Base-by-base conservation (phyloP, 495 filamentous ascomycete species). In the Penicillium ochrochloron region DNA sequence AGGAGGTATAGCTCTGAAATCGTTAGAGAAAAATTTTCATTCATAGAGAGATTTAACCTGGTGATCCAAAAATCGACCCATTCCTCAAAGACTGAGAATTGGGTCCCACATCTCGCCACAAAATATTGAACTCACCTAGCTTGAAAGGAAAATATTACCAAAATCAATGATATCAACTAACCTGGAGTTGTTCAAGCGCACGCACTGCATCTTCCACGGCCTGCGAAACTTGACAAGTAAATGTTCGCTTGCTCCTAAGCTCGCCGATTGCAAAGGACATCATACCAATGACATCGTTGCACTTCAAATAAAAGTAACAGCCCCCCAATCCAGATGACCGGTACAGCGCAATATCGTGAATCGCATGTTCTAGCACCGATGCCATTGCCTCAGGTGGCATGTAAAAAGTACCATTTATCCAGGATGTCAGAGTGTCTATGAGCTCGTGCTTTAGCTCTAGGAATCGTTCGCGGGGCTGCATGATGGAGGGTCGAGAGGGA, bases 341-440 rank as follows among this genome's bases (percentile, higher is more conserved):
- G 12, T 25, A 48, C 21, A 48, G 14, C 5, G 19, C 51, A 14
- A 54, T 54, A 34, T 54, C 51, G 33, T 19, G 51, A 12, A 34
- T 34, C 9, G 25, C 27, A 10, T 34, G 51, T 17, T 54, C 51
- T 1, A 54, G 17, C 3, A 54, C 23, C 6, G 15, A 31, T 8
- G 51, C 29, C 51, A 54, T 54, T 54, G 51, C 51, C 5, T 54
- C 51, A 9, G 51, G 51, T 29, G 51, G 51, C 2, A 54, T n/a
- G 29, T 31, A 54, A 6, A 19, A 34, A 11, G 51, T 54, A 21
- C n/a, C n/a, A 29, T 54, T 54, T 7, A 54, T 27, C 51, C 51
- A 54, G 2, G 51, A 29, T 34, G 51, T 54, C 15, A 54, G 51
- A 12, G 17, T 31, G 7, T 27, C 51, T 27, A 54, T 54, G 51